Evolutionary conservation across 371 early-diverging fungal species (phyloP), one percentile per base, ranked within the genome.

Genomic region (Mortierella sp.): DNA sequence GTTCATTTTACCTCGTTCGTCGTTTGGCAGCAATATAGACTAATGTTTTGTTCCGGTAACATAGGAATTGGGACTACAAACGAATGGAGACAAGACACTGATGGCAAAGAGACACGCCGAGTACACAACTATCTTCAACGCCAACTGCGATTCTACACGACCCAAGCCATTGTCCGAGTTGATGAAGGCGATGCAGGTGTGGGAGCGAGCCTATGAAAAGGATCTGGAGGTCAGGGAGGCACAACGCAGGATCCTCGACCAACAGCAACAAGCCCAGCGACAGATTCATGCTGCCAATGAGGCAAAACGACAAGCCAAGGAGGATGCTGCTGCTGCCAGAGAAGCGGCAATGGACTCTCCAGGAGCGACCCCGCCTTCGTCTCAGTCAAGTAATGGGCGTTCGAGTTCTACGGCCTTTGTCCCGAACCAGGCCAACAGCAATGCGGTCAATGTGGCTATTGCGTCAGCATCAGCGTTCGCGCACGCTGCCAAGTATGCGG

Each of bases 21-120:
- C 51, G n/a, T 75, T 2, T 29, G 63, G 7, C 11, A 18, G 32
- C 35, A 48, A 4, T 35, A 32, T 35, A 29, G 5, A 35, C 63
- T 56, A 35, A 35, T 38, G 7, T 18, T 32, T 3, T 8, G 27
- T 49, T 35, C 24, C 35, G 38, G 55, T 11, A 11, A 16, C 32
- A 8, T 76, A 89, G 89, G 91, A 93, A 51, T 87, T 92, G 14
- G 94, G 93, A 0, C 78, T 94, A n/a, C 83, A 92, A 11, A 75
- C 88, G 27, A 83, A 89, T 71, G 95, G 95, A 18, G 92, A 91
- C 82, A 91, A 89, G 76, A 82, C 87, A 14, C 83, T 88, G 72
- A 83, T 94, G 88, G 88, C 89, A 63, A 89, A 90, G 77, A 88
- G 95, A 0, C 94, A 94, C 71, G 87, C 88, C 16, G 94, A 94